Conservation (phyloP, 106 monocot genomes). For the Acorus calamus region DNA sequence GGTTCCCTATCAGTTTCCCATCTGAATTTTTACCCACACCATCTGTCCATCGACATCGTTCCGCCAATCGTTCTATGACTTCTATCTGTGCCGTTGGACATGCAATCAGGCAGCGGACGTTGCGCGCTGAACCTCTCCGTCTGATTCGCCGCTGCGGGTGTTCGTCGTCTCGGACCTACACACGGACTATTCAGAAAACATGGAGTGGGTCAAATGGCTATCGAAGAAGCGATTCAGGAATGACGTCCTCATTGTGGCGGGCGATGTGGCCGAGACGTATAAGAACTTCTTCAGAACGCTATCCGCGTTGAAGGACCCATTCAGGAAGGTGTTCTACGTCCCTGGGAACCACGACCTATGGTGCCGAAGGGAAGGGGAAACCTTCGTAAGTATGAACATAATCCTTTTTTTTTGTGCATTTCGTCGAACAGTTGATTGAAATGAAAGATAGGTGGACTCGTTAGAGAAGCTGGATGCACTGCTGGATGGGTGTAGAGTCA, state of each 20-base stretch:
- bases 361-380: slow-evolving; percentile 52
- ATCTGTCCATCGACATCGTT: too few relatives aligned
- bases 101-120: slow-evolving; percentile 11
- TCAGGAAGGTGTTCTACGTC: slow-evolving; percentile 51
- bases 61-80: too few relatives aligned
- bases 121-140: slow-evolving; percentile 31
- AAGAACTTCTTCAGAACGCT: slow-evolving; percentile 47
- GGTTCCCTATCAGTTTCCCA: too few relatives aligned
- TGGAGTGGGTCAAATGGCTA: slow-evolving; percentile 50
- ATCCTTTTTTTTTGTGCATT: neutral
- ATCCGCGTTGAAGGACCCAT: slow-evolving; percentile 44
- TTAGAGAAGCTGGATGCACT: slow-evolving; percentile 74
- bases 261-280: slow-evolving; percentile 67
- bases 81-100: too few relatives aligned
- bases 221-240: slow-evolving; percentile 25
- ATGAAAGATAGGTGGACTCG: slow-evolving; percentile 38
- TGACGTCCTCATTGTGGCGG: slow-evolving; percentile 63
- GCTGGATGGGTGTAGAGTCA: slow-evolving; percentile 69
- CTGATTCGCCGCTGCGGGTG: slow-evolving; percentile 12
- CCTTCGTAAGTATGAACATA: slow-evolving; percentile 26
- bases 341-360: slow-evolving; percentile 84
- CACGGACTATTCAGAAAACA: slow-evolving; percentile 69
- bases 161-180: slow-evolving; percentile 66
- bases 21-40: too few relatives aligned
- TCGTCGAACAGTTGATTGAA: neutral